Evolutionary conservation across 139 green algal species (phyloP).

Genomic region (Ostreobium quekettii): DNA sequence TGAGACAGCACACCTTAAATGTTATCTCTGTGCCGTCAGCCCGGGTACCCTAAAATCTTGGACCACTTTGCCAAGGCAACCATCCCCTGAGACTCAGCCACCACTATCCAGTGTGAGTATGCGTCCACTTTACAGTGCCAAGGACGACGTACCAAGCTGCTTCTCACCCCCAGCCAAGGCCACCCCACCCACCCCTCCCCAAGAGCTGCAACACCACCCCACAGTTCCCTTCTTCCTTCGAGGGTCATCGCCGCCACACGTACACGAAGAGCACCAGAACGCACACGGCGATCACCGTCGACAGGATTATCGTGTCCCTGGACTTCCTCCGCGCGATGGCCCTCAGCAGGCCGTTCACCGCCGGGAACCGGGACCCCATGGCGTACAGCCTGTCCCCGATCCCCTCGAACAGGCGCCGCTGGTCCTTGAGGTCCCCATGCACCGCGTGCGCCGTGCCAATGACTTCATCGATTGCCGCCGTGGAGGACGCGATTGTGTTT

Average conservation of each 20-base stretch:
- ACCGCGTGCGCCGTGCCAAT: constrained; percentile 62
- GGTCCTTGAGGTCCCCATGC: constrained; percentile 43
- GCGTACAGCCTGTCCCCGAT: constrained; percentile 40
- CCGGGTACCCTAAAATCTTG: no score
- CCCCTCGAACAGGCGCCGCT: constrained; percentile 42
- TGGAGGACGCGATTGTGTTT: constrained; percentile 41
- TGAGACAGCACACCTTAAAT: no score
- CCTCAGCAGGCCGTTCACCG: constrained; percentile 75
- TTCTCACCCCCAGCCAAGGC: no score
- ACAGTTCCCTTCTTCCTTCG: no score
- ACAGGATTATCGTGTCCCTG: constrained; percentile 84
- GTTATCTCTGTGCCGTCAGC: no score
- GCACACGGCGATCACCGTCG: constrained; percentile 68
- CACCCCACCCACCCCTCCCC: no score
- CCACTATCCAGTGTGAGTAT: no score
- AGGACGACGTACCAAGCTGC: no score
- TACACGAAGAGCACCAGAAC: constrained; percentile 81
- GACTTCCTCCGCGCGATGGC: constrained; percentile 75
- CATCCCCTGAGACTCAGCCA: no score
- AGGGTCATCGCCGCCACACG: constrained; percentile 22
- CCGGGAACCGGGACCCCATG: constrained; percentile 66
- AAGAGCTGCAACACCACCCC: no score
- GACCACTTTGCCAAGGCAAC: no score
- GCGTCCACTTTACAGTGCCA: no score
- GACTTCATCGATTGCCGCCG: constrained; percentile 70